Base-by-base conservation (phyloP, 2,329 filamentous ascomycete species). In the Ophiostoma perfectum region DNA sequence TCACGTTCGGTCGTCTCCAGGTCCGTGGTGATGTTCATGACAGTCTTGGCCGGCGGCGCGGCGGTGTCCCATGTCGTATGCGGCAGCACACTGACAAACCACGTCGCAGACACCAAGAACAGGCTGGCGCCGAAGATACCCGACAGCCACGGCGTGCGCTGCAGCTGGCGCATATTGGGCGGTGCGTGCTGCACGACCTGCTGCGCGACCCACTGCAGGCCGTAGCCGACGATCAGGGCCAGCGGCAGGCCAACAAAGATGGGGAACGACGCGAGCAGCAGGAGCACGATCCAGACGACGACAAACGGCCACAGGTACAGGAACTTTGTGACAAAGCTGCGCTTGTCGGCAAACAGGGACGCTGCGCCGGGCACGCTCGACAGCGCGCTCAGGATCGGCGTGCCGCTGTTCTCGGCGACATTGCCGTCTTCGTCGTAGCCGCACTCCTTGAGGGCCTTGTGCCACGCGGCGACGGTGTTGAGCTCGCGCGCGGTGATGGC, bases 121-220 rank as follows among this genome's bases (percentile, higher is more conserved):
- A 97, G 78, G 0, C 93, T 91, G 1, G 83, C 93, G 0, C 93
- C 90, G 79, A 99, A 99, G 71, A 99, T 93, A 68, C 95, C 95
- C 0, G 95, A 89, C 73, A 99, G 83, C 84, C 93, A 98, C 12
- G 95, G 94, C 70, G 95, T 98, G 79, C 90, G 92, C 76, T 97
- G 93, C 74, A 98, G 88, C 72, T 90, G 86, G 73, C 92, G 90
- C 88, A 96, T 96, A 74, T 97, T 92, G 3, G 89, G 83, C 11
- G 93, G 93, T 18, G 91, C 93, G 81, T 90, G 93, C 71, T 89
- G 88, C 68, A 96, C 82, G 49, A 94, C 81, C 78, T 91, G 89
- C 76, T 90, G 88, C 5, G 91, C 92, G 67, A 87, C 80, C 85
- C 87, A 92, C 74, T 97, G 91, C 73, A 96, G 82, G 8, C 83